A percentile compares a stretch with the other conserved stretches of the same genome.
Conservation (phyloP, 345 rosid species). For the Populus davidiana region DNA sequence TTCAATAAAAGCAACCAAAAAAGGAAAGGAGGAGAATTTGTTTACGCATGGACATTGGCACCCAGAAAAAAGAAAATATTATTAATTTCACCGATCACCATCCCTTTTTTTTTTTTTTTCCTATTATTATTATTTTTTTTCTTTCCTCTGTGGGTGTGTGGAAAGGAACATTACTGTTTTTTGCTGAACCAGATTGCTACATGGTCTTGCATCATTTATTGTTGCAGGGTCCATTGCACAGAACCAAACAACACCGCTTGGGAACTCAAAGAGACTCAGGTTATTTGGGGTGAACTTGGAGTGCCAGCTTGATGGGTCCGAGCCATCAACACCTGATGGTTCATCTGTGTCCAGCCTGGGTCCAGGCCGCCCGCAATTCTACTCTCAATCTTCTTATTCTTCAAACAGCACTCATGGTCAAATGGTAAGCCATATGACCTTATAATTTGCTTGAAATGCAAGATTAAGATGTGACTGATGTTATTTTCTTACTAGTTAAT, state of each 20-base stretch:
- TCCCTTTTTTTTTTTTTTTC: not conserved
- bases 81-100: not conserved
- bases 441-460: not conserved
- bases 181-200: not conserved
- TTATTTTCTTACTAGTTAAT: not conserved
- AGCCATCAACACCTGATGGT: slow-evolving; percentile 62
- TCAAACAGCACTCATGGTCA: slow-evolving; percentile 26
- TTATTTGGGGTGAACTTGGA: slow-evolving; percentile 90
- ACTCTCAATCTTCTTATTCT: slow-evolving; percentile 29
- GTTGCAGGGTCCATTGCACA: slow-evolving; percentile 34
- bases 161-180: not conserved
- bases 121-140: no score
- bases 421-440: slow-evolving; percentile 38
- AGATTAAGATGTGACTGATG: not conserved
- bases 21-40: not conserved
- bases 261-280: slow-evolving; percentile 67
- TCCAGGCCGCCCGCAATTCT: slow-evolving; percentile 24
- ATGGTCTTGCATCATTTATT: not conserved
- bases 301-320: slow-evolving; percentile 61
- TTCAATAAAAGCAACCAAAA: not conserved
- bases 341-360: slow-evolving; percentile 43
- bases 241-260: slow-evolving; percentile 31
- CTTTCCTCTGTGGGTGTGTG: not conserved
- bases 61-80: not conserved
- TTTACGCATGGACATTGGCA: not conserved